Conservation (phyloP, 75 land plant genomes). For the Picea glauca region DNA sequence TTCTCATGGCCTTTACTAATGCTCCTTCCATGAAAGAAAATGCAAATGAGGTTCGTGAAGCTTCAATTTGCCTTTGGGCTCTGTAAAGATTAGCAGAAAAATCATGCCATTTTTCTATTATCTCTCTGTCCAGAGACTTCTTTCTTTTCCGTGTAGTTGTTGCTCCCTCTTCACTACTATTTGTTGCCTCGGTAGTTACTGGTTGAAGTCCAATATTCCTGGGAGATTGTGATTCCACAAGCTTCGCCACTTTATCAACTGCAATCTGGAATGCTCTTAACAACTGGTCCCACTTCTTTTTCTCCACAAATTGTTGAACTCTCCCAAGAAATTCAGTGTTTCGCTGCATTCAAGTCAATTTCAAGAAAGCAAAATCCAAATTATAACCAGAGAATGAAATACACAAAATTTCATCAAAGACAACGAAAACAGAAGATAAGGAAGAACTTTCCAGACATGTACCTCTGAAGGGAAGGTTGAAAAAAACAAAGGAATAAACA, state of each 20-base stretch:
- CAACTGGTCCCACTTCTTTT: slow-evolving; percentile 64
- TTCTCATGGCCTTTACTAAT: slow-evolving; percentile 81
- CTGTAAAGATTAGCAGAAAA: slow-evolving; percentile 50
- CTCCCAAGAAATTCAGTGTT: slow-evolving; percentile 42
- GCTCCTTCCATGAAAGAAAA: slow-evolving; percentile 95
- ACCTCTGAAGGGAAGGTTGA: slow-evolving; percentile 74
- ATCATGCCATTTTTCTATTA: slow-evolving; percentile 50
- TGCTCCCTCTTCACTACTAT: too few relatives aligned
- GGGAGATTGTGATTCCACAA: not conserved
- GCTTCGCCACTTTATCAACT: slow-evolving; percentile 35
- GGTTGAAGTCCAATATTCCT: not conserved
- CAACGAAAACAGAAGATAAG: not conserved
- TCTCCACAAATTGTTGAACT: slow-evolving; percentile 39
- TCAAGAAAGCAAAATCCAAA: slow-evolving; percentile 3
- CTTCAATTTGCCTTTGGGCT: slow-evolving; percentile 49
- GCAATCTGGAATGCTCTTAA: slow-evolving; percentile 42
- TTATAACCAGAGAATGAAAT: not conserved
- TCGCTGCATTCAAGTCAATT: slow-evolving; percentile 24
- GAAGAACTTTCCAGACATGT: not conserved
- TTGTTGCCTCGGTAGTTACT: not conserved
- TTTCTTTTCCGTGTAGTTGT: slow-evolving; percentile 50
- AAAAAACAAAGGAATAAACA: slow-evolving; percentile 60
- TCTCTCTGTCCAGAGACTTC: slow-evolving; percentile 44
- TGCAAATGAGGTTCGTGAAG: slow-evolving; percentile 62
- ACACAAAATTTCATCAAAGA: not conserved